These are phyloP conservation scores for Suillus spraguei DNA, from an alignment of 768 basidiomycete genomes.

Conservation along the genomic window DNA sequence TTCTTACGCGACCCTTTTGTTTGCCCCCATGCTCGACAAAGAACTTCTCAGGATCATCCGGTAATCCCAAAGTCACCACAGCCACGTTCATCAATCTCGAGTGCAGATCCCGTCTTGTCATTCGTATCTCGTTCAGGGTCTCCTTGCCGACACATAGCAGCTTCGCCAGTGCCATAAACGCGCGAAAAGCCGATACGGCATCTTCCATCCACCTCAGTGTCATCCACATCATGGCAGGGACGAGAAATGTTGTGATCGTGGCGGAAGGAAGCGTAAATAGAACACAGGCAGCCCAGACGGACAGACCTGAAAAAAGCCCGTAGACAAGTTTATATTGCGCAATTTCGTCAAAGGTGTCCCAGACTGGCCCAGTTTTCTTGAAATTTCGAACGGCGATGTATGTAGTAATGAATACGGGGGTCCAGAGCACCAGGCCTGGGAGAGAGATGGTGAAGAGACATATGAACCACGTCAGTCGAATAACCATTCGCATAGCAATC, in stretches of 20 bases:
- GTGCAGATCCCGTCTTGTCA: constrained; percentile 58
- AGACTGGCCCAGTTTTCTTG: constrained; percentile 80
- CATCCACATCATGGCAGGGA: constrained; percentile 88
- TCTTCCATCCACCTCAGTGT: constrained; percentile 89
- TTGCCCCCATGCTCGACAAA: constrained; percentile 59
- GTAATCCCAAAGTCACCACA: constrained; percentile 57
- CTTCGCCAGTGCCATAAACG: constrained; percentile 61
- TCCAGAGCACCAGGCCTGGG: constrained; percentile 82
- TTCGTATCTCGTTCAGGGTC: constrained; percentile 55
- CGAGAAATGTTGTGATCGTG: constrained; percentile 53
- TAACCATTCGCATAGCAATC: constrained; percentile 62
- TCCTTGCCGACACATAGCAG: constrained; percentile 64
- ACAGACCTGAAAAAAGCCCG: constrained; percentile 72
- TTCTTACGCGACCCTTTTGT: constrained; percentile 70
- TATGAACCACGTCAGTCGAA: constrained; percentile 66
- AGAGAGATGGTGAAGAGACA: constrained; percentile 66
- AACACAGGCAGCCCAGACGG: constrained; percentile 61
- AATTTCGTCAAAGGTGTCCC: constrained; percentile 89
- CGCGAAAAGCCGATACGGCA: constrained; percentile 76
- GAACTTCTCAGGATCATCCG: constrained; percentile 67
- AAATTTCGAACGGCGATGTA: constrained; percentile 72
- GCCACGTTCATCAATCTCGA: constrained; percentile 70
- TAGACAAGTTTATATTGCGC: constrained; percentile 88
- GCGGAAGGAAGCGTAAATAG: constrained; percentile 66
- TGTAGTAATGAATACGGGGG: constrained; percentile 71